Conservation (phyloP, 805 yeast genomes). For the Kuraishia cidri region DNA sequence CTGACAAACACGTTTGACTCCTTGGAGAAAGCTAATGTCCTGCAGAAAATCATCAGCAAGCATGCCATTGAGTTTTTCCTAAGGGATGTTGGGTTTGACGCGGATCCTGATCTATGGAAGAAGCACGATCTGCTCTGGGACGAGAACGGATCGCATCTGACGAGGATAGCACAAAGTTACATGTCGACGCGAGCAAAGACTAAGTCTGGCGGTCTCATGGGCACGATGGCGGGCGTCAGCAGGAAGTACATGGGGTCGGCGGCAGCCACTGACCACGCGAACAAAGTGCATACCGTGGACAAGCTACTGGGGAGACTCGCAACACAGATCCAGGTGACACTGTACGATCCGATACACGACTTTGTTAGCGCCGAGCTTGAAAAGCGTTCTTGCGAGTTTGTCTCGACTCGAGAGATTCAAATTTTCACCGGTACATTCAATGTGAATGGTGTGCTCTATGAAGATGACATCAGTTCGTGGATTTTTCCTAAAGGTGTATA, state of each 20-base stretch:
- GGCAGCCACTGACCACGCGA: constrained; percentile 14
- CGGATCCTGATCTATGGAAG: constrained; percentile 19
- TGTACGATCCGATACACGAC: constrained; percentile 48
- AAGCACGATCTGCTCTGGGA: constrained; percentile 38
- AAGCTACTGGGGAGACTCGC: constrained; percentile 39
- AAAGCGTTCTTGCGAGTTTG: constrained; percentile 28
- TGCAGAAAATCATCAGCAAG: constrained; percentile 37
- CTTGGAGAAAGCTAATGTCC: constrained; percentile 36
- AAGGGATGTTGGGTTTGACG: constrained; percentile 27
- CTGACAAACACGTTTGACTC: constrained; percentile 42
- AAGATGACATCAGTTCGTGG: constrained; percentile 33
- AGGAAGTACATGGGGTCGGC: constrained; percentile 18
- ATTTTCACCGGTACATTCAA: constrained; percentile 45
- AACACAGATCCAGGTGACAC: constrained; percentile 31
- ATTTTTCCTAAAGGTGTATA: constrained; percentile 29
- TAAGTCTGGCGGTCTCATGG: constrained; percentile 34
- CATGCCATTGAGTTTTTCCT: constrained; percentile 38
- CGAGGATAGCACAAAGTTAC: constrained; percentile 28
- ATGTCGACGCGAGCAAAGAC: constrained; percentile 27
- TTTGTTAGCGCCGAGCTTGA: constrained; percentile 33
- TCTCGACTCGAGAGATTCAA: constrained; percentile 26
- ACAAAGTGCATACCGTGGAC: constrained; percentile 30
- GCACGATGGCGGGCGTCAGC: constrained; percentile 26
- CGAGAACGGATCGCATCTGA: constrained; percentile 30
- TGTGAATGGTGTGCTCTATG: constrained; percentile 39